Percentiles rank a stretch among this genome's conserved stretches.
phyloP scores from a whole-genome alignment of 306 rosid species.

The Cucumis cinereus region DNA sequence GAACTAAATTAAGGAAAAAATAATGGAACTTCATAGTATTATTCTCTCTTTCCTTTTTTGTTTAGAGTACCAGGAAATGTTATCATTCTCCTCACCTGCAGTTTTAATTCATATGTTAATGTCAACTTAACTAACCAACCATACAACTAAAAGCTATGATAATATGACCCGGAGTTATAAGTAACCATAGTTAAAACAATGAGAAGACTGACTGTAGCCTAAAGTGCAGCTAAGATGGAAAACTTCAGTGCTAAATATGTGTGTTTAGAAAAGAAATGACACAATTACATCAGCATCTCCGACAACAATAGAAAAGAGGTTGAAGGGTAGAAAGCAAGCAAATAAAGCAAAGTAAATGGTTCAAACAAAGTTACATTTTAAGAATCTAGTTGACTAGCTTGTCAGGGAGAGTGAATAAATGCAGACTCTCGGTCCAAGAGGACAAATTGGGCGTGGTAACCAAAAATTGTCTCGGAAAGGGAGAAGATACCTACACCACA shows the following conservation, averaged over 20 bases:
- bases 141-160: background rate
- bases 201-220: background rate
- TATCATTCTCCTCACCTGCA: background rate
- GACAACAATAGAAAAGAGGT: background rate
- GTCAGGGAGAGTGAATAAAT: constrained; percentile 25
- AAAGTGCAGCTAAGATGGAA: background rate
- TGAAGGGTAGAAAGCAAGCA: background rate
- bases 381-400: constrained; percentile 48
- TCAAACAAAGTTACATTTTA: constrained; percentile 14
- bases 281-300: background rate
- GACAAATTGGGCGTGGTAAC: constrained; percentile 24
- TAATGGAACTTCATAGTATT: background rate
- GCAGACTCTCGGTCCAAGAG: constrained; percentile 11
- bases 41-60: too few species aligned
- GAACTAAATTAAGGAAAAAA: background rate
- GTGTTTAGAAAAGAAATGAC: background rate
- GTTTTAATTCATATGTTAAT: background rate
- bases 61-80: background rate
- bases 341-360: background rate
- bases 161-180: background rate
- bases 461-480: background rate
- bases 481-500: background rate
- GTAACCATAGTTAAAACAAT: background rate
- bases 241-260: background rate
- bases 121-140: background rate